These are phyloP conservation scores for Chytriomyces sp. DNA, from an alignment of 192 early-diverging fungal species.

Conservation along the genomic window DNA sequence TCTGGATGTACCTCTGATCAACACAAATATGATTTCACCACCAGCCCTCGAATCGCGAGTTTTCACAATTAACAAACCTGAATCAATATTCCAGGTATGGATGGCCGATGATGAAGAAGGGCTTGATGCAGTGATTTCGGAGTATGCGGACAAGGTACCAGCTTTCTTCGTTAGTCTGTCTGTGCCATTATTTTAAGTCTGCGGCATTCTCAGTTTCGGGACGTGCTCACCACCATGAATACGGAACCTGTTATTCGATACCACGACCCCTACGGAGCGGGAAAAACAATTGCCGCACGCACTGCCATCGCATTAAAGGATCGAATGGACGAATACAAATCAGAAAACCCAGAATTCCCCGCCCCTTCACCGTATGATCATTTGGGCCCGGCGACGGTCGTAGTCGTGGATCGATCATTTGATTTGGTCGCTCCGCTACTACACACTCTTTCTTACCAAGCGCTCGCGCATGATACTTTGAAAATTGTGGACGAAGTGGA, in stretches of 20 bases:
- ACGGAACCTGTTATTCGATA: conserved; percentile 92
- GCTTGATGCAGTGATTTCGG: conserved; percentile 52
- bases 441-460: conserved; percentile 98
- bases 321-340: conserved; percentile 82
- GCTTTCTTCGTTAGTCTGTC: background rate
- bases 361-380: conserved; percentile 41
- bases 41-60: conserved; percentile 66
- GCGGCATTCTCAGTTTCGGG: conserved; percentile 15
- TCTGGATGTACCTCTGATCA: background rate
- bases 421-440: conserved; percentile 88
- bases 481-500: background rate
- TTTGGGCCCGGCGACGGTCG: conserved; percentile 70
- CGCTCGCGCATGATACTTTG: conserved; percentile 82
- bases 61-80: conserved; percentile 70
- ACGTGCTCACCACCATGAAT: conserved; percentile 59
- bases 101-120: conserved; percentile 58
- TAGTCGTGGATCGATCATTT: conserved; percentile 90
- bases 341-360: conserved; percentile 62
- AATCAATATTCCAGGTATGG: conserved; percentile 69
- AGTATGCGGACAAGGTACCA: background rate
- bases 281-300: conserved; percentile 14
- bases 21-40: background rate
- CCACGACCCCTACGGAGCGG: conserved; percentile 65
- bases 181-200: conserved; percentile 51
- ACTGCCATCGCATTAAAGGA: conserved; percentile 55